phyloP scores from a whole-genome alignment of 2,329 filamentous ascomycete genomes.

The Neofusicoccum cordaticola region DNA sequence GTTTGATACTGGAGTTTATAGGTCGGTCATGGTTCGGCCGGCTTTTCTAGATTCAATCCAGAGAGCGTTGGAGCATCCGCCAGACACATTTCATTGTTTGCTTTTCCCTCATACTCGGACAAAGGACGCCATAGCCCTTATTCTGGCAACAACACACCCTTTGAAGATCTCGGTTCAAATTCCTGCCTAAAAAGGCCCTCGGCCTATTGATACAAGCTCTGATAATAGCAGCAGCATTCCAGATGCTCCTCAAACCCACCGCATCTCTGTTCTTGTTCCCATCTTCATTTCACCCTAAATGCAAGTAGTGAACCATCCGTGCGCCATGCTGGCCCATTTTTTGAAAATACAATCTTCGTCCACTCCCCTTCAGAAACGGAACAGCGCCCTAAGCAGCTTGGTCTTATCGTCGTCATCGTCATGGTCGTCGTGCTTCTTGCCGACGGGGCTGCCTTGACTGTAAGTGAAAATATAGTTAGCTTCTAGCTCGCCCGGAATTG shows the following conservation, averaged over 20 bases:
- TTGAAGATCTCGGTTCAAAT: too few species aligned
- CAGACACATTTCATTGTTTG: too few species aligned
- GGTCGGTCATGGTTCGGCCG: too few species aligned
- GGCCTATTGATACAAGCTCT: too few species aligned
- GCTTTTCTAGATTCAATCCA: too few species aligned
- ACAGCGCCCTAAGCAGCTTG: slow-evolving; percentile 25
- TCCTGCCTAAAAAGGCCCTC: too few species aligned
- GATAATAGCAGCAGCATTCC: background rate
- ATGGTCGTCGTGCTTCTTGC: slow-evolving; percentile 22
- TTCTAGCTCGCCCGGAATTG: background rate
- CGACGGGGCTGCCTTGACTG: slow-evolving; percentile 28
- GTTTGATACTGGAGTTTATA: too few species aligned
- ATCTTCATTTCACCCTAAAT: background rate
- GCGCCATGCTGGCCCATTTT: background rate
- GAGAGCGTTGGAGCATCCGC: too few species aligned
- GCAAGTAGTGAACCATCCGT: background rate
- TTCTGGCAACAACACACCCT: too few species aligned
- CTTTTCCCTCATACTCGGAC: too few species aligned
- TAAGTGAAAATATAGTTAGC: background rate
- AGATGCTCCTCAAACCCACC: background rate
- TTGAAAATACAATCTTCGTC: background rate
- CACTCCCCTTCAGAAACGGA: background rate
- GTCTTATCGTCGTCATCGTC: slow-evolving; percentile 24
- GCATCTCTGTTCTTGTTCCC: background rate
- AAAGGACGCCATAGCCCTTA: too few species aligned